Evolutionary conservation across 108 stramenopile genomes (phyloP).

Genomic region (Asterionellopsis glacialis): DNA sequence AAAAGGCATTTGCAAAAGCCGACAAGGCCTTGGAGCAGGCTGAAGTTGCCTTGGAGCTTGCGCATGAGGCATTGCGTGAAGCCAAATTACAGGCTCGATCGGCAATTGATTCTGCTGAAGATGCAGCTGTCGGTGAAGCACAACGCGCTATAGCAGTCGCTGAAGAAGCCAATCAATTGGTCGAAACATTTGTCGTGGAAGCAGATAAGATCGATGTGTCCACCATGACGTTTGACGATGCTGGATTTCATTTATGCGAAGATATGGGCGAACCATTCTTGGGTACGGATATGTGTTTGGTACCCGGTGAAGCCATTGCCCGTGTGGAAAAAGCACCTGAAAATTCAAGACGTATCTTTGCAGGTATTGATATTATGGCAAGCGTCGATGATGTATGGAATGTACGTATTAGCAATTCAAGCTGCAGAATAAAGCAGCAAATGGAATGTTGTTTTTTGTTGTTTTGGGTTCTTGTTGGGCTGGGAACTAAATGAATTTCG

Average conservation of each 20-base stretch:
- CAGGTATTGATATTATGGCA: constrained; percentile 83
- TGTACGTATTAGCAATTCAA: constrained; percentile 16
- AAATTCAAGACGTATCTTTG: constrained; percentile 86
- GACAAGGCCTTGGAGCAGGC: constrained; percentile 37
- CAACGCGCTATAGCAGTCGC: constrained; percentile 27
- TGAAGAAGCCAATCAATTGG: constrained; percentile 22
- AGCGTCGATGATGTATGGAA: constrained; percentile 82
- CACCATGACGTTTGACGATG: constrained; percentile 58
- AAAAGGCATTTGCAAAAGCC: constrained; percentile 47
- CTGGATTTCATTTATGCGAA: constrained; percentile 62
- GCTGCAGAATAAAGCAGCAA: background rate
- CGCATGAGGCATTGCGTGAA: constrained; percentile 15
- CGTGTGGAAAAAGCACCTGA: constrained; percentile 85
- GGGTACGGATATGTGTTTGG: constrained; percentile 71
- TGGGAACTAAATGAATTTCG: too few species aligned
- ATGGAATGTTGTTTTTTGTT: too few species aligned
- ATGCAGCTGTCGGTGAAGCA: constrained; percentile 29
- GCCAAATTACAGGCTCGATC: constrained; percentile 30
- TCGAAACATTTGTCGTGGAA: constrained; percentile 18
- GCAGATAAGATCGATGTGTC: constrained; percentile 35
- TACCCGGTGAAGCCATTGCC: constrained; percentile 81
- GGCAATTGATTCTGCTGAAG: constrained; percentile 34
- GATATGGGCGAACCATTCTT: constrained; percentile 76
- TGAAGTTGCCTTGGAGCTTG: constrained; percentile 27
- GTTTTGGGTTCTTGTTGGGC: too few species aligned